A percentile compares a stretch with the other conserved stretches of the same genome.
These are phyloP conservation scores for Trichomonas tenax DNA, from an alignment of 208 protist species.

Conservation along the genomic window DNA sequence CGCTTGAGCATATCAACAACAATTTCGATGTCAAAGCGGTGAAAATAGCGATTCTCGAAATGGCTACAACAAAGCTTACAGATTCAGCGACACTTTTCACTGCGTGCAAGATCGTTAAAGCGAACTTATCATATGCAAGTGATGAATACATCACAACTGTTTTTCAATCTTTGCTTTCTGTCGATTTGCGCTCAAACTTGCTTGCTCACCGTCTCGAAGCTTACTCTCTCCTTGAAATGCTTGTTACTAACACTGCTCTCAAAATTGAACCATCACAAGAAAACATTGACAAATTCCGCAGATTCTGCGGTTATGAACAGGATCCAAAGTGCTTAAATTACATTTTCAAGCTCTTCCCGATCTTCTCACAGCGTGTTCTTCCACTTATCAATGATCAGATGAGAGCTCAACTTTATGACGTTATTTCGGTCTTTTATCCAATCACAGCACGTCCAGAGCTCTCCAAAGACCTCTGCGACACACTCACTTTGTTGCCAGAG, in stretches of 20 bases:
- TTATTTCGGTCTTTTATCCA: neutral
- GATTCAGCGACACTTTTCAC: neutral
- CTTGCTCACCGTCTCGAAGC: neutral
- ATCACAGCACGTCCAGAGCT: neutral
- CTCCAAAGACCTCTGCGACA: neutral
- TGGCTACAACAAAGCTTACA: neutral
- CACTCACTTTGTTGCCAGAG: neutral
- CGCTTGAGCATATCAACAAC: neutral
- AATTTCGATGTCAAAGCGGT: neutral
- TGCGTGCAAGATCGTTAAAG: neutral
- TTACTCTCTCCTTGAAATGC: neutral
- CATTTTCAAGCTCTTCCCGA: neutral
- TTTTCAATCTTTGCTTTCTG: neutral
- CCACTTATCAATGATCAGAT: neutral
- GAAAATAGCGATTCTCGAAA: neutral
- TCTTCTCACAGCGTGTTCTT: neutral
- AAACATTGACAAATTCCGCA: neutral
- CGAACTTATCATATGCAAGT: neutral
- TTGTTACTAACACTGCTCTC: neutral
- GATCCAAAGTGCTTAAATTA: neutral
- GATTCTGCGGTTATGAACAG: constrained; percentile 1
- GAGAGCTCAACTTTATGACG: neutral
- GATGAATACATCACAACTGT: neutral
- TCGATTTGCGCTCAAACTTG: neutral
- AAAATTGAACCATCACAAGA: neutral